Evolutionary conservation across 192 early-diverging fungal genomes (phyloP).

Genomic region (Coemansia sp.): DNA sequence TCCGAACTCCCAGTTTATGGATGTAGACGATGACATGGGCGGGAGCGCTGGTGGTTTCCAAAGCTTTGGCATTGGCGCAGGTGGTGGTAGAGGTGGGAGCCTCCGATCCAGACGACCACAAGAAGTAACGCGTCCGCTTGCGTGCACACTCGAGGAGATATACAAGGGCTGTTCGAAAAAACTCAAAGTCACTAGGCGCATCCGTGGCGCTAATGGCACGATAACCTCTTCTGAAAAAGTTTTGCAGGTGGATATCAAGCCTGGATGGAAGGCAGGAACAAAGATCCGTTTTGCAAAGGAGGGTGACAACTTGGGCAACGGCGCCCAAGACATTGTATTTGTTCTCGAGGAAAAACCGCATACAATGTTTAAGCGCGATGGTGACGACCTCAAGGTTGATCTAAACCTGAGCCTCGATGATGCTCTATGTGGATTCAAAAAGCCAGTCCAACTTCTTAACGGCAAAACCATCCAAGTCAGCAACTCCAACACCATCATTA

Average conservation of each 20-base stretch:
- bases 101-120: slow-evolving; percentile 56
- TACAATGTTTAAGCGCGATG: slow-evolving; percentile 79
- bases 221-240: slow-evolving; percentile 69
- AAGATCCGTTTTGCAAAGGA: slow-evolving; percentile 89
- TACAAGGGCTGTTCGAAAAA: slow-evolving; percentile 87
- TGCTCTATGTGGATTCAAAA: slow-evolving; percentile 74
- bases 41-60: slow-evolving; percentile 46
- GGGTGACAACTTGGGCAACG: slow-evolving; percentile 82
- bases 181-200: slow-evolving; percentile 86
- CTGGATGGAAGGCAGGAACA: slow-evolving; percentile 98
- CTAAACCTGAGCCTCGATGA: slow-evolving; percentile 75
- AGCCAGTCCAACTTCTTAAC: slow-evolving; percentile 73
- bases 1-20: slow-evolving; percentile 55
- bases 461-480: slow-evolving; percentile 69
- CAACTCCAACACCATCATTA: slow-evolving; percentile 60
- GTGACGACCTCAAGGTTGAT: slow-evolving; percentile 72
- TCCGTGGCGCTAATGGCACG: slow-evolving; percentile 31
- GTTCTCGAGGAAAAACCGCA: slow-evolving; percentile 93
- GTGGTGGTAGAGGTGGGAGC: slow-evolving; percentile 31
- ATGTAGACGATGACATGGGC: slow-evolving; percentile 56
- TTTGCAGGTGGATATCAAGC: slow-evolving; percentile 80
- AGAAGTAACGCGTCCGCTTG: slow-evolving; percentile 69
- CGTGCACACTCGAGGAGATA: slow-evolving; percentile 87
- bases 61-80: slow-evolving; percentile 19
- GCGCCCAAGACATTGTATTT: slow-evolving; percentile 92